A percentile compares a stretch with the other conserved stretches of the same genome.
phyloP scores from a whole-genome alignment of 2,329 filamentous ascomycete species.

The Ophiostoma sp. region DNA sequence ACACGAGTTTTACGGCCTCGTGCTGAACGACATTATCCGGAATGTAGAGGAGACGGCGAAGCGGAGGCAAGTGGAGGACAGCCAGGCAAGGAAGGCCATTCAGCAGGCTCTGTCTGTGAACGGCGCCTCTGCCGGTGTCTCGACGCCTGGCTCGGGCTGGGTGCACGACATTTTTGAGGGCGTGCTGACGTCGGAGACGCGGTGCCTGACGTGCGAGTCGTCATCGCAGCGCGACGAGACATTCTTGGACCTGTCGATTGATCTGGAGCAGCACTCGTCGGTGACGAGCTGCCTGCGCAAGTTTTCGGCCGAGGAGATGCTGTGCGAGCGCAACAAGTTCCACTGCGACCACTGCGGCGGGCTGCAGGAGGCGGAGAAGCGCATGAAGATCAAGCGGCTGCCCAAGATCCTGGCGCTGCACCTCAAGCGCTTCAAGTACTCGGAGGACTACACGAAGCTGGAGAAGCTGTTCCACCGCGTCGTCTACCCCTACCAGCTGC shows the following conservation, averaged over 20 bases:
- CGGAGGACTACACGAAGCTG: conserved; percentile 84
- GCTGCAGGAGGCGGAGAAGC: conserved; percentile 93
- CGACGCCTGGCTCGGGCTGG: conserved; percentile 70
- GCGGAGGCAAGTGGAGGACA: conserved; percentile 45
- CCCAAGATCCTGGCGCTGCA: conserved; percentile 89
- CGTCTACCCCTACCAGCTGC: conserved; percentile 92
- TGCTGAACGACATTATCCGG: conserved; percentile 92
- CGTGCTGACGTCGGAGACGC: conserved; percentile 88
- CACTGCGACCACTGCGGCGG: conserved; percentile 97
- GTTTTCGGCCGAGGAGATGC: conserved; percentile 97
- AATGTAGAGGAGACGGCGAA: conserved; percentile 83
- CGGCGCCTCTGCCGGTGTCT: conserved; percentile 32
- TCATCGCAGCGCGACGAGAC: conserved; percentile 92
- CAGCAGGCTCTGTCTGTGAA: conserved; percentile 34
- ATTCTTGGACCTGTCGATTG: conserved; percentile 92
- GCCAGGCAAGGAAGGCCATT: conserved; percentile 47
- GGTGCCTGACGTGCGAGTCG: conserved; percentile 93
- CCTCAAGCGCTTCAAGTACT: conserved; percentile 97
- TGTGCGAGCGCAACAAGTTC: conserved; percentile 97
- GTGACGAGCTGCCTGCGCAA: conserved; percentile 93
- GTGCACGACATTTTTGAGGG: conserved; percentile 97
- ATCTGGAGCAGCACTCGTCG: conserved; percentile 89
- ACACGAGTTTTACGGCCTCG: conserved; percentile 90
- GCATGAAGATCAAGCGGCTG: conserved; percentile 97
- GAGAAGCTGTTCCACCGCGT: conserved; percentile 97